These are phyloP conservation scores for Sugiyamaella marilandica DNA, from an alignment of 805 yeast genomes.

Conservation along the genomic window DNA sequence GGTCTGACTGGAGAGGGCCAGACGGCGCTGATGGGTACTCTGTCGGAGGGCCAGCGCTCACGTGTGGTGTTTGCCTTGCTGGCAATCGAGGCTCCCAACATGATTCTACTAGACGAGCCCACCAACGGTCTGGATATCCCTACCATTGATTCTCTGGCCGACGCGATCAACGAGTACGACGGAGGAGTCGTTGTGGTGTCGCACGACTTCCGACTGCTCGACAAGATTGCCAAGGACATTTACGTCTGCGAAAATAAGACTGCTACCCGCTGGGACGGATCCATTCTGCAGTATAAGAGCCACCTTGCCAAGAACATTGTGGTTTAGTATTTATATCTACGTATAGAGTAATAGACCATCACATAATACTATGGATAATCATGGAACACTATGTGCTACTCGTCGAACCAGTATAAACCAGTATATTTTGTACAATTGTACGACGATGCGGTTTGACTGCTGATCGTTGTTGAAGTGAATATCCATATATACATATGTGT, in stretches of 20 bases:
- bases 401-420: no score
- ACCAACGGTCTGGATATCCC: constrained; percentile 98
- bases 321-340: constrained; percentile 15
- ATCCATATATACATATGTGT: no score
- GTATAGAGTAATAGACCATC: constrained; percentile 14
- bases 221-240: constrained; percentile 95
- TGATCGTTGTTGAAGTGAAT: no score
- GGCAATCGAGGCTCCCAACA: constrained; percentile 93
- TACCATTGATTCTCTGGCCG: constrained; percentile 96
- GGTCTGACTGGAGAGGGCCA: constrained; percentile 99
- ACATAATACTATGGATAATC: constrained; percentile 17
- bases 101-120: constrained; percentile 96
- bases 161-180: constrained; percentile 86
- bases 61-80: constrained; percentile 96
- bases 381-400: no score
- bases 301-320: constrained; percentile 81
- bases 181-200: constrained; percentile 99
- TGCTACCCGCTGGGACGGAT: constrained; percentile 94
- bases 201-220: constrained; percentile 97
- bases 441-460: no score
- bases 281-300: constrained; percentile 87
- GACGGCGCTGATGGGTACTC: constrained; percentile 96
- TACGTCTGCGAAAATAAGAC: constrained; percentile 93
- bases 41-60: constrained; percentile 98
- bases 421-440: no score